Base-by-base conservation (phyloP, 495 filamentous ascomycete species). In the Tricharina praecox region DNA sequence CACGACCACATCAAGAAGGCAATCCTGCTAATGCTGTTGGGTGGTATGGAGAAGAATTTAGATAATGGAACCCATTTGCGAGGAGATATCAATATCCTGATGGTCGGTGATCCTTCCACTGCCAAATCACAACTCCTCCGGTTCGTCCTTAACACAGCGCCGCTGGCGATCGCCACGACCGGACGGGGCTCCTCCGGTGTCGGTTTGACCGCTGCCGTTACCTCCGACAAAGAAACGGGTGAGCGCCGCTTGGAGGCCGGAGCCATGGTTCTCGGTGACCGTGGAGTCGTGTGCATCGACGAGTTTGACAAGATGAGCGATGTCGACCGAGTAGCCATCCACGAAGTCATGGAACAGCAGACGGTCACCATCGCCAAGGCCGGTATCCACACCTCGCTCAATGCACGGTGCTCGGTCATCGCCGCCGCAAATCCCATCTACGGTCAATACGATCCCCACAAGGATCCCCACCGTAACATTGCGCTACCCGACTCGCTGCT, bases 291-390 rank as follows among this genome's bases (percentile, higher is more conserved):
- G 33, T 99, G 90, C 67, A 99, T 99, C 55, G 90, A 99, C 63
- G 90, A 99, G 63, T 99, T 99, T 61, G 90, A 99, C 66, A 99
- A 99, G 67, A 99, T 99, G 90, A 92, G 82, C 52, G 90, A 96
- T 63, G 79, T 96, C 30, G 90, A 99, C 63, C 78, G 90, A 53
- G 90, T 99, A 18, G 90, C 90, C 38, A 99, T 99, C 56, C 90
- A 99, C 73, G 90, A 99, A 84, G 90, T 99, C 47, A 99, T 99
- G 90, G 90, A 99, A 65, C 90, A 99, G 67, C 90, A 99, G 62
- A 99, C 90, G 0, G 90, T 99, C 50, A 99, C 90, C 23, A 96
- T 99, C 57, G 90, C 90, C 23, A 99, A 99, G 67, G 90, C 90
- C 3, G 90, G 90, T 53, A 99, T 99, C 40, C 90, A 99, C 65